Evolutionary conservation across 1,284 basidiomycete genomes (phyloP), one percentile per base, ranked within the genome.

Genomic region (Porodaedalea pini): DNA sequence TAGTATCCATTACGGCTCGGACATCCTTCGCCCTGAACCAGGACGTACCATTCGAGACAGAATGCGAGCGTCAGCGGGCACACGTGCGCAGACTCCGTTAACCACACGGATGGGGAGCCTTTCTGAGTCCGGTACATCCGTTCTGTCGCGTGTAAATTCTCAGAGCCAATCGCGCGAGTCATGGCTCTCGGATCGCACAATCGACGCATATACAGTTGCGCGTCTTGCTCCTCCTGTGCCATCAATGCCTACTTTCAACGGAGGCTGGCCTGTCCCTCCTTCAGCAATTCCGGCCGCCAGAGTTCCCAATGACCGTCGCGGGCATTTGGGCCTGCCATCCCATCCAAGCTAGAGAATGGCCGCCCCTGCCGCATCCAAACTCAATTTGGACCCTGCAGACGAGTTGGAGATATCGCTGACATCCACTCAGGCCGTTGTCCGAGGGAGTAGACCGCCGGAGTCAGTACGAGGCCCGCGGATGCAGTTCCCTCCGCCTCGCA

Each of bases 21-120:
- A 71, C 51, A 71, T 71, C 58, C 60, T 71, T 17, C 65, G 66
- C 36, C 43, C 57, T 23, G 52, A 66, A 4, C 57, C 64, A 10
- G 62, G 61, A 32, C 56, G 39, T 21, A 17, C 61, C 21, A 29
- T 56, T 50, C 56, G 56, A 32, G 51, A 67, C 29, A 58, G 57
- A 52, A 53, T 63, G 61, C 55, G 63, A 52, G 25, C 49, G 21
- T 61, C 65, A 4, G 29, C 43, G n/a, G 21, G 17, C n/a, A 57
- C 49, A 19, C 57, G 54, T 54, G 25, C 54, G 51, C 44, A 37
- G 37, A 54, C 34, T 29, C 48, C 47, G 21, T 56, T 36, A 31
- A 56, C 49, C 11, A 49, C 54, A 41, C 25, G 15, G 21, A 19
- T n/a, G 10, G n/a, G 25, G 13, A 29, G 31, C 3, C 48, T 32